phyloP scores from a whole-genome alignment of 1,284 basidiomycete species.

The Ceratobasidium sp. region DNA sequence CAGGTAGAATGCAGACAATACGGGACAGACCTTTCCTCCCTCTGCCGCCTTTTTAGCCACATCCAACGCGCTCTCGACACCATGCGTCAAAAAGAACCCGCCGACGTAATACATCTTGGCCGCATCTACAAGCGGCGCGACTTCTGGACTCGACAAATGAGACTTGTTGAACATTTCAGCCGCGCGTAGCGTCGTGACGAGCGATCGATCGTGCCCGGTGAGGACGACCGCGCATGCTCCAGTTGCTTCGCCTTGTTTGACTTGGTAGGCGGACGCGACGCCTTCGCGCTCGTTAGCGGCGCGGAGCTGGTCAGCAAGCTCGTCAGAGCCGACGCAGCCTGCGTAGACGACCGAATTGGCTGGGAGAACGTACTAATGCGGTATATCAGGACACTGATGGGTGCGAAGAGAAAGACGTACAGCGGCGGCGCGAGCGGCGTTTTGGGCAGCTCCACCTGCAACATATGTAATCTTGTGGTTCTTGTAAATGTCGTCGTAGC shows the following conservation, averaged over 20 bases:
- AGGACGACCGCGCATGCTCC: conserved; percentile 98
- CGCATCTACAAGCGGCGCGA: conserved; percentile 81
- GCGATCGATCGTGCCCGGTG: conserved; percentile 92
- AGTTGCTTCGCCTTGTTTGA: conserved; percentile 88
- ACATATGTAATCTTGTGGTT: conserved; percentile 86
- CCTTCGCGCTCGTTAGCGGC: conserved; percentile 96
- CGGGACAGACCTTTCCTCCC: conserved; percentile 74
- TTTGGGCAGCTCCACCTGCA: conserved; percentile 97
- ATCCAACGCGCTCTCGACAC: conserved; percentile 78
- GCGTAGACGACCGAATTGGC: conserved; percentile 94
- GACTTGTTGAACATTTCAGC: conserved; percentile 90
- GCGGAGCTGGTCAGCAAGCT: conserved; percentile 89
- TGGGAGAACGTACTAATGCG: conserved; percentile 85
- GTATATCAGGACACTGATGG: neutral
- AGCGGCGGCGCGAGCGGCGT: conserved; percentile 94
- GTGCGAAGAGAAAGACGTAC: conserved; percentile 66
- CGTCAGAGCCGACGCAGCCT: conserved; percentile 94
- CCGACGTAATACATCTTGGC: conserved; percentile 96
- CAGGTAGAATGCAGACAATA: neutral
- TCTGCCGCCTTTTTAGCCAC: conserved; percentile 86
- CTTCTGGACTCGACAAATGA: conserved; percentile 82
- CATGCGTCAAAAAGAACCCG: conserved; percentile 98
- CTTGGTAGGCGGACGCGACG: conserved; percentile 89
- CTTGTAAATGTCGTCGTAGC: conserved; percentile 89
- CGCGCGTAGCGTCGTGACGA: conserved; percentile 90